phyloP scores from a whole-genome alignment of 2,329 filamentous ascomycete genomes.

The Sphaerulina populicola region DNA sequence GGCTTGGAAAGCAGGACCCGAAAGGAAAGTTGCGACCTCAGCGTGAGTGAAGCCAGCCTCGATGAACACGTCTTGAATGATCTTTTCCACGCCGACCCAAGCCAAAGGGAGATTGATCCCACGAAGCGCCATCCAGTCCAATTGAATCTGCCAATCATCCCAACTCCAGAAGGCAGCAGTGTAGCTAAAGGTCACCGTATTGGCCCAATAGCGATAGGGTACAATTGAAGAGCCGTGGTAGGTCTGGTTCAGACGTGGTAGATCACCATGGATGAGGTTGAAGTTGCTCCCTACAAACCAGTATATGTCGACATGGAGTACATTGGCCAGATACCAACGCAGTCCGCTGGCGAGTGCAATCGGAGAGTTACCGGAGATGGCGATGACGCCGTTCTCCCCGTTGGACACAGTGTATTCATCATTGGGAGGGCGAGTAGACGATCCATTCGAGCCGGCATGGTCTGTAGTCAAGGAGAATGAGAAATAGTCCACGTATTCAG shows the following conservation, averaged over 20 bases:
- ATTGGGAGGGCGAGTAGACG: slow-evolving; percentile 4
- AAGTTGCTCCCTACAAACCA: slow-evolving; percentile 42
- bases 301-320: slow-evolving; percentile 41
- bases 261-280: slow-evolving; percentile 28
- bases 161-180: slow-evolving; percentile 46
- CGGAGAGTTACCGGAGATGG: slow-evolving; percentile 18
- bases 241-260: slow-evolving; percentile 30
- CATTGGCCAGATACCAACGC: slow-evolving; percentile 38
- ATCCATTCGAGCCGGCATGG: neutral
- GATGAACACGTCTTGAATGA: slow-evolving; percentile 43
- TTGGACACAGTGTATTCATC: slow-evolving; percentile 20
- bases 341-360: slow-evolving; percentile 29
- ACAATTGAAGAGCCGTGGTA: slow-evolving; percentile 39
- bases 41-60: slow-evolving; percentile 40
- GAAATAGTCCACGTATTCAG: slow-evolving; percentile 6
- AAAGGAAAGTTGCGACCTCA: slow-evolving; percentile 43
- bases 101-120: slow-evolving; percentile 47
- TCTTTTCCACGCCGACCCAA: slow-evolving; percentile 47
- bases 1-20: slow-evolving; percentile 45
- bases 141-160: slow-evolving; percentile 47
- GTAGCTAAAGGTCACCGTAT: slow-evolving; percentile 49
- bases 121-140: slow-evolving; percentile 48
- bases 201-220: slow-evolving; percentile 45
- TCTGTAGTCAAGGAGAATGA: neutral
- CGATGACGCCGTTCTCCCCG: slow-evolving; percentile 16